Evolutionary conservation across 208 protist genomes (phyloP).

Genomic region (Phytomonas sp.): DNA sequence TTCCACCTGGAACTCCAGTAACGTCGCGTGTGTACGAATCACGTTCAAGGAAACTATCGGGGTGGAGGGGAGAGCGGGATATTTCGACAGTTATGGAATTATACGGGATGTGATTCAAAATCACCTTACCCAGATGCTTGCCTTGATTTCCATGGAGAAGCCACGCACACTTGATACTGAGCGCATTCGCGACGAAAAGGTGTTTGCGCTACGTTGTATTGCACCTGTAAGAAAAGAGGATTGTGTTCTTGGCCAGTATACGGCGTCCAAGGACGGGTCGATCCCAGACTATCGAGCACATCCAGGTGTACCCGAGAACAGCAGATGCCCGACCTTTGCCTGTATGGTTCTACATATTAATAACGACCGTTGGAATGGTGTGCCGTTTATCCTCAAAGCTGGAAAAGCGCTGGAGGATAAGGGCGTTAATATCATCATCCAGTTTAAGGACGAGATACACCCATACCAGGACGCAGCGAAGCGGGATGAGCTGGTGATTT

Average conservation of each 20-base stretch:
- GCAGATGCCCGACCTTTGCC: slow-evolving; percentile 87
- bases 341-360: slow-evolving; percentile 77
- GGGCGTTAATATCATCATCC: slow-evolving; percentile 73
- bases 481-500: slow-evolving; percentile 90
- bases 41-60: slow-evolving; percentile 93
- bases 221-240: slow-evolving; percentile 49
- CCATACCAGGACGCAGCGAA: slow-evolving; percentile 67
- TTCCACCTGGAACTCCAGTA: slow-evolving; percentile 82
- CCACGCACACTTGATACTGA: slow-evolving; percentile 71
- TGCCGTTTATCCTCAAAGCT: slow-evolving; percentile 90
- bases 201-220: slow-evolving; percentile 73
- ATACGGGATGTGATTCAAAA: slow-evolving; percentile 94
- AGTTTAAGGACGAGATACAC: slow-evolving; percentile 84
- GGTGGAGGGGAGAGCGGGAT: slow-evolving; percentile 86
- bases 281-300: slow-evolving; percentile 89
- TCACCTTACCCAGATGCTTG: slow-evolving; percentile 91
- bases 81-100: slow-evolving; percentile 92
- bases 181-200: slow-evolving; percentile 89
- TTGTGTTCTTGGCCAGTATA: slow-evolving; percentile 91
- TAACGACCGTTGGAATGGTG: slow-evolving; percentile 91
- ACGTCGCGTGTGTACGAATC: slow-evolving; percentile 88
- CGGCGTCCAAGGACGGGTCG: slow-evolving; percentile 52
- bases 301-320: slow-evolving; percentile 59
- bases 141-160: slow-evolving; percentile 91
- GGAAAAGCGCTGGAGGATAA: slow-evolving; percentile 88